phyloP scores from a whole-genome alignment of 306 rosid genomes.

The Vachellia pachyceras region DNA sequence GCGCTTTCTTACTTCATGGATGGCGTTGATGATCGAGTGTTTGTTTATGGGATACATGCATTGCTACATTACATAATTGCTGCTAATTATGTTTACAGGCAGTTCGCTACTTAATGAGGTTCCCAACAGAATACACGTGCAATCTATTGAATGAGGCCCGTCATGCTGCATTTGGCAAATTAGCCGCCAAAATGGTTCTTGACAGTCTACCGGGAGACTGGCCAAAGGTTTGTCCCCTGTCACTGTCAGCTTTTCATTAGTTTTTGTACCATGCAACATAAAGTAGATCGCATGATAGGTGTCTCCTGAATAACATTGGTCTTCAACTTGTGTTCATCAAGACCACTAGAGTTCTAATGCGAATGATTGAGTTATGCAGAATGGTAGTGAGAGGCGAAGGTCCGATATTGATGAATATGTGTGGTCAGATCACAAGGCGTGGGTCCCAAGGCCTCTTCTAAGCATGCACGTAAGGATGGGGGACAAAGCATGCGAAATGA shows the following conservation, averaged over 20 bases:
- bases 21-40: background rate
- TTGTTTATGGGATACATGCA: background rate
- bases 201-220: slow-evolving; percentile 54
- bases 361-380: slow-evolving; percentile 42
- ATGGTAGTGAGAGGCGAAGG: slow-evolving; percentile 23
- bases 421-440: slow-evolving; percentile 86
- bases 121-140: slow-evolving; percentile 83
- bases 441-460: slow-evolving; percentile 85
- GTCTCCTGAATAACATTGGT: background rate
- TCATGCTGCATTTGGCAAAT: slow-evolving; percentile 81
- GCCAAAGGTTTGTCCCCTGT: slow-evolving; percentile 67
- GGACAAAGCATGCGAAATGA: slow-evolving; percentile 92
- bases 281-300: background rate
- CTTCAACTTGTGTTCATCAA: slow-evolving; percentile 2
- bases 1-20: background rate
- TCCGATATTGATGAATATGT: slow-evolving; percentile 76
- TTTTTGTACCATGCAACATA: slow-evolving; percentile 1
- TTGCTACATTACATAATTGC: background rate
- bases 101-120: slow-evolving; percentile 87
- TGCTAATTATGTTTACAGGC: slow-evolving; percentile 58
- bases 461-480: slow-evolving; percentile 95
- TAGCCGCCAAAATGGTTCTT: slow-evolving; percentile 78
- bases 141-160: slow-evolving; percentile 77
- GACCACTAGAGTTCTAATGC: background rate
- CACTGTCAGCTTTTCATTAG: slow-evolving; percentile 15